These are phyloP conservation scores for Herpetomonas muscarum DNA, from an alignment of 208 protist species.

Conservation along the genomic window DNA sequence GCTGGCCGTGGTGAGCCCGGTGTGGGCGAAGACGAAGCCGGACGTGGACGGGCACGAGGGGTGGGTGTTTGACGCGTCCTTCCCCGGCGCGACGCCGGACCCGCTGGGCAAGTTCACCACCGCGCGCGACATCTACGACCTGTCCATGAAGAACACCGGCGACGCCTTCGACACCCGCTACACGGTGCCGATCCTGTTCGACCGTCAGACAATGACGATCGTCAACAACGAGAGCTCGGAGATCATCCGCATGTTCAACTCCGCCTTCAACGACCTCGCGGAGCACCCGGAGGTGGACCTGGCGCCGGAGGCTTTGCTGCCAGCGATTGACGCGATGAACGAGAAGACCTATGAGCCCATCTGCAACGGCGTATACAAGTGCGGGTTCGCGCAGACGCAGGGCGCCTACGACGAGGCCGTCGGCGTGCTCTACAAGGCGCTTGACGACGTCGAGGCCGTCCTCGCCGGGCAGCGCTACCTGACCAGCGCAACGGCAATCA, in stretches of 20 bases:
- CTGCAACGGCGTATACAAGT: constrained; percentile 90
- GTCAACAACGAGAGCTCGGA: constrained; percentile 92
- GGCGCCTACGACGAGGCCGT: constrained; percentile 53
- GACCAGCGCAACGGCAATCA: constrained; percentile 26
- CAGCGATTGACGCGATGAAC: constrained; percentile 82
- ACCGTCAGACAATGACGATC: constrained; percentile 74
- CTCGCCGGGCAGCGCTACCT: constrained; percentile 65
- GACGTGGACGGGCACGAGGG: constrained; percentile 38
- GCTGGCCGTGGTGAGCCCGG: constrained; percentile 43
- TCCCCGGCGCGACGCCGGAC: constrained; percentile 39
- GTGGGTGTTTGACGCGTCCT: constrained; percentile 55
- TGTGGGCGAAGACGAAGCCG: constrained; percentile 40
- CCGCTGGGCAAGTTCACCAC: constrained; percentile 23
- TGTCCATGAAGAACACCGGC: constrained; percentile 35
- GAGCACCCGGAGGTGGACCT: constrained; percentile 63
- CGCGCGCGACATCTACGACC: constrained; percentile 66
- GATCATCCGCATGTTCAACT: constrained; percentile 87
- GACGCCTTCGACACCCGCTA: constrained; percentile 42
- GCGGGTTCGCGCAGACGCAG: constrained; percentile 79
- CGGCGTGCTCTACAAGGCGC: constrained; percentile 25
- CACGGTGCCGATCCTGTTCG: constrained; percentile 91
- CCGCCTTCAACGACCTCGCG: constrained; percentile 51
- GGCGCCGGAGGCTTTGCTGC: constrained; percentile 48
- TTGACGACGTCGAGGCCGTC: constrained; percentile 39
- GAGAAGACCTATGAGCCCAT: constrained; percentile 69